Evolutionary conservation across 768 basidiomycete species (phyloP).

Genomic region (Kwoniella sp.): DNA sequence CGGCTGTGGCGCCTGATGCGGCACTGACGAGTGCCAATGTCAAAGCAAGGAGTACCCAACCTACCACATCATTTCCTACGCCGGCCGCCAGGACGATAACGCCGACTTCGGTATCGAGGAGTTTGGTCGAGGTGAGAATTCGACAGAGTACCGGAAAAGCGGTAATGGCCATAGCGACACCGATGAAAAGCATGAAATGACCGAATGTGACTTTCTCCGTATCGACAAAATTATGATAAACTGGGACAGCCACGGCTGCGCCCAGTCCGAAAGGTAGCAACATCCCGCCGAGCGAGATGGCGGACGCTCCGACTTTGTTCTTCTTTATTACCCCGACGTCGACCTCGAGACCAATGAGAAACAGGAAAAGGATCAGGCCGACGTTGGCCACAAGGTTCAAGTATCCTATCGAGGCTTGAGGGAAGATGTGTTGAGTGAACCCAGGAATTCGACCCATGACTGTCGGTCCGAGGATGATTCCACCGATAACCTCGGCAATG

Average conservation of each 20-base stretch:
- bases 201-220: conserved; percentile 66
- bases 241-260: conserved; percentile 69
- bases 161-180: conserved; percentile 71
- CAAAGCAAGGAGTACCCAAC: conserved; percentile 81
- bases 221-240: conserved; percentile 70
- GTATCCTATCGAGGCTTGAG: conserved; percentile 64
- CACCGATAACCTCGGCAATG: conserved; percentile 88
- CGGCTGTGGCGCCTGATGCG: conserved; percentile 68
- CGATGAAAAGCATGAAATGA: conserved; percentile 81
- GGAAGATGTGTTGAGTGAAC: conserved; percentile 83
- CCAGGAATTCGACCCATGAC: conserved; percentile 77
- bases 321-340: conserved; percentile 70
- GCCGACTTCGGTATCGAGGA: conserved; percentile 83
- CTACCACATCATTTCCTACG: conserved; percentile 76
- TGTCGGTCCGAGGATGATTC: conserved; percentile 76
- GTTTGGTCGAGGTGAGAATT: conserved; percentile 77
- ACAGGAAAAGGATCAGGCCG: conserved; percentile 63
- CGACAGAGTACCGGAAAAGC: conserved; percentile 64
- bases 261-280: conserved; percentile 78
- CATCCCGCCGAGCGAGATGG: conserved; percentile 70
- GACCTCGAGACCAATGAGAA: conserved; percentile 82
- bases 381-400: conserved; percentile 74
- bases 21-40: conserved; percentile 84
- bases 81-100: conserved; percentile 79
- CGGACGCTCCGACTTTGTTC: conserved; percentile 64